Base-by-base conservation (phyloP, 176 grass and related monocot genomes). In the Themeda triandra region DNA sequence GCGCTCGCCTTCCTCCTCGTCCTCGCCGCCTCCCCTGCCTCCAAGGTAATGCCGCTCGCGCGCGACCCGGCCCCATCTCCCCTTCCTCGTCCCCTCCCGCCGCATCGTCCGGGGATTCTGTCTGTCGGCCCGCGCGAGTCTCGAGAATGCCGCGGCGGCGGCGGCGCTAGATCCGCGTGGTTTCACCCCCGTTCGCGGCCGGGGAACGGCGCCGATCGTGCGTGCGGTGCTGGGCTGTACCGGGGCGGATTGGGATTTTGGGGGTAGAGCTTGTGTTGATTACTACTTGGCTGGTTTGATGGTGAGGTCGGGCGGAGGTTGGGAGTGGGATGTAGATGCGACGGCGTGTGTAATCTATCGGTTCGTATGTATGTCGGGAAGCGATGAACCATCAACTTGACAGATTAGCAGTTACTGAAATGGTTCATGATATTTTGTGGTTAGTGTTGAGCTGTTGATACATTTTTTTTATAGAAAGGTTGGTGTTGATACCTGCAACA, bases 11-110 rank as follows among this genome's bases (percentile, higher is more conserved):
- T 79, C 63, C 63, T 80, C 77, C 78, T 80, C 78, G 29, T 80
- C 89, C 75, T 95, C 66, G 72, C 82, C 28, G 86, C 93, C 56
- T 86, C 80, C 13, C 89, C 87, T 31, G 88, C 62, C 28, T 90
- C 56, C 92, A 87, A 84, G 92, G 95, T 98, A 86, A 69, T 49
- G 64, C 64, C n/a, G 66, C 65, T 53, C 42, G 29, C 13, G 30
- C 42, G 29, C 13, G 30, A 51, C 78, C 6, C 30, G 25, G 24
- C 28, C 78, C 44, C 79, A 6, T 69, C 45, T 49, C n/a, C 25
- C 5, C 25, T 29, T 15, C 6, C 11, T 10, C n/a, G 12, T 13
- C 24, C 30, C 28, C 4, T 18, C 42, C 63, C 66, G 12, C 25
- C 5, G 29, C 44, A 11, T n/a, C 41, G 25, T 63, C 77, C 72